Percentiles rank a stretch among this genome's conserved stretches.
Conservation (phyloP, 371 early-diverging fungal species). For the Batrachochytrium dendrobatidis region DNA sequence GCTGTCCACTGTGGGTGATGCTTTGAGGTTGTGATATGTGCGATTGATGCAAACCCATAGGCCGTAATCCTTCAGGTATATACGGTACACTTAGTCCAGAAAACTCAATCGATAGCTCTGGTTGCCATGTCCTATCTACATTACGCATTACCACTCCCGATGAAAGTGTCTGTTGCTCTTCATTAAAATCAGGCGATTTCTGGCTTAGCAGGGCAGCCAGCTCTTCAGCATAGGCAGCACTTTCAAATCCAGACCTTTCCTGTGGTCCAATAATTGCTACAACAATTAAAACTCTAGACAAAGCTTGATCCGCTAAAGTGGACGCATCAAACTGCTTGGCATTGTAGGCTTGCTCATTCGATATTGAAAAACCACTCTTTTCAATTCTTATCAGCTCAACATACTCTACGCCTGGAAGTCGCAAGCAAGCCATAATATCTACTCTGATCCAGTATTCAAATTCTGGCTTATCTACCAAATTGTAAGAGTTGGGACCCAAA, state of each 20-base stretch:
- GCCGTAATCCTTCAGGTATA: slow-evolving; percentile 24
- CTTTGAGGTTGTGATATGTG: no score
- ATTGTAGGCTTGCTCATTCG: no score
- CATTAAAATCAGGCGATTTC: background rate
- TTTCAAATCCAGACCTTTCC: slow-evolving; percentile 7
- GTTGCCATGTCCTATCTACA: slow-evolving; percentile 18
- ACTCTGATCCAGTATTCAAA: slow-evolving; percentile 15
- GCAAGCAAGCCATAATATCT: slow-evolving; percentile 12
- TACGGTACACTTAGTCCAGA: slow-evolving; percentile 27
- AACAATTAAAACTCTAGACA: slow-evolving; percentile 10
- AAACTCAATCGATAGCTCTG: slow-evolving; percentile 26
- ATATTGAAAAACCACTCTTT: no score
- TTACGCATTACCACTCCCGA: slow-evolving; percentile 18
- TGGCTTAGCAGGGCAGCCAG: slow-evolving; percentile 19
- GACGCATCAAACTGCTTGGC: no score
- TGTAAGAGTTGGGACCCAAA: no score
- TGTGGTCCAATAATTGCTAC: slow-evolving; percentile 12
- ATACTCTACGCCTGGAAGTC: background rate
- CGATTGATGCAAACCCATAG: slow-evolving; percentile 18
- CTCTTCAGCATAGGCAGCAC: slow-evolving; percentile 28
- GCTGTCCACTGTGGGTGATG: no score
- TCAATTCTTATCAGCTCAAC: slow-evolving; percentile 4
- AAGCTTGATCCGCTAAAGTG: background rate
- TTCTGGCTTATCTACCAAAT: slow-evolving; percentile 9
- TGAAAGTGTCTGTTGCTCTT: slow-evolving; percentile 9